Conservation (phyloP, 768 basidiomycete genomes). For the Mycena olivaceomarginata region DNA sequence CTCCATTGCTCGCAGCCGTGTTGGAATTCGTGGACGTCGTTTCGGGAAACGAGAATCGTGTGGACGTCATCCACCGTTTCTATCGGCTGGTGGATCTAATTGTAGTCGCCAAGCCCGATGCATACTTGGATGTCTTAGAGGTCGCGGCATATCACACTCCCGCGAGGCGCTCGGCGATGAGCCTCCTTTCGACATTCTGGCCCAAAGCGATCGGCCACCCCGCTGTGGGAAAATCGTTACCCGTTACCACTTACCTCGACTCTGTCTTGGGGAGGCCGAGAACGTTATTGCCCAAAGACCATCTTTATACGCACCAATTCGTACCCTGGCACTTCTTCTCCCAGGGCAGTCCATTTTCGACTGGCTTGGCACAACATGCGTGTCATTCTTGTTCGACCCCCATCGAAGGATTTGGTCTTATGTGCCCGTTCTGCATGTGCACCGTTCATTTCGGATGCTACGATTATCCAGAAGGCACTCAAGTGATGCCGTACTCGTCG, state of each 20-base stretch:
- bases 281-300: constrained; percentile 47
- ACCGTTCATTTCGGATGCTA: constrained; percentile 89
- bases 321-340: constrained; percentile 77
- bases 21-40: constrained; percentile 72
- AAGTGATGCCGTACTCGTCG: constrained; percentile 71
- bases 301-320: constrained; percentile 77
- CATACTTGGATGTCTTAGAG: constrained; percentile 82
- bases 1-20: constrained; percentile 78
- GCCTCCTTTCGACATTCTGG: constrained; percentile 78
- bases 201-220: constrained; percentile 83
- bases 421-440: constrained; percentile 83
- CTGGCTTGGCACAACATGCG: constrained; percentile 58
- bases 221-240: constrained; percentile 72
- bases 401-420: constrained; percentile 81
- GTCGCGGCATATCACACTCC: constrained; percentile 81
- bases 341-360: constrained; percentile 50
- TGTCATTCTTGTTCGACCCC: constrained; percentile 75
- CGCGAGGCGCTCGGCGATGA: constrained; percentile 73
- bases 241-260: constrained; percentile 57
- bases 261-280: constrained; percentile 27
- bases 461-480: constrained; percentile 79
- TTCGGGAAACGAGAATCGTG: constrained; percentile 49
- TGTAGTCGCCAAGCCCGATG: constrained; percentile 76
- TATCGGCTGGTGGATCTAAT: constrained; percentile 74
- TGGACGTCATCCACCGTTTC: constrained; percentile 68